Evolutionary conservation across 78 protist species (phyloP), one percentile per base, ranked within the genome.

Genomic region (Creolimax fragrantissima): DNA sequence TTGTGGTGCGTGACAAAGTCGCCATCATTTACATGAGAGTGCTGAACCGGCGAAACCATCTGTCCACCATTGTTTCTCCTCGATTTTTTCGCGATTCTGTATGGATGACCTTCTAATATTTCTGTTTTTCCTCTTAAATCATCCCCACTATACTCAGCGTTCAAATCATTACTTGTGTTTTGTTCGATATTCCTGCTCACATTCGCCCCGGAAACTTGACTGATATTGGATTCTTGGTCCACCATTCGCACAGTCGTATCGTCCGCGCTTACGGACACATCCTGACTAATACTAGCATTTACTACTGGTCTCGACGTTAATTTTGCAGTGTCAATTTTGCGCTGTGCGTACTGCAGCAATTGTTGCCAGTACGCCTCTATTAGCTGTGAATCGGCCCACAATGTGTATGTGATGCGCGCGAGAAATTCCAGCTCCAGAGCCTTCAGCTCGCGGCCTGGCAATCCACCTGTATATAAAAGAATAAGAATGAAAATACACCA

Each of bases 361-460:
- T 58, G 74, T 24, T 58, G 74, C 74, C 74, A 83, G 37, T 83
- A 83, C 35, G 86, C 86, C 42, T 83, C 86, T 6, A 83, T 5
- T 11, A 83, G 86, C 44, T 83, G 42, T 41, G 86, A 24, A 24
- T 83, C 86, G 86, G 86, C 86, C 86, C 86, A 83, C 86, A 83
- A 83, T 35, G 86, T 5, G 86, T 35, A 88, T 5, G 37, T n/a
- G 90, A 88, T 88, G 6, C 90, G 47, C 2, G 67, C 32, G 6
- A 90, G n/a, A 5, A 90, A 90, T 42, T 90, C 92, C 92, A 90
- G 45, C 7, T 90, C 92, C 42, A 90, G 35, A 4, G 41, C 43
- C 4, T 90, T 90, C 42, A 90, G 7, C 41, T 90, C 92, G 44
- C 41, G 43, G 11, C 47, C 41, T 66, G 83, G 92, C 42, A 90